Percentiles rank a stretch among this genome's conserved stretches.
Evolutionary conservation across 164 flowering plant genomes (phyloP).

Genomic region (Liquidambar formosana): DNA sequence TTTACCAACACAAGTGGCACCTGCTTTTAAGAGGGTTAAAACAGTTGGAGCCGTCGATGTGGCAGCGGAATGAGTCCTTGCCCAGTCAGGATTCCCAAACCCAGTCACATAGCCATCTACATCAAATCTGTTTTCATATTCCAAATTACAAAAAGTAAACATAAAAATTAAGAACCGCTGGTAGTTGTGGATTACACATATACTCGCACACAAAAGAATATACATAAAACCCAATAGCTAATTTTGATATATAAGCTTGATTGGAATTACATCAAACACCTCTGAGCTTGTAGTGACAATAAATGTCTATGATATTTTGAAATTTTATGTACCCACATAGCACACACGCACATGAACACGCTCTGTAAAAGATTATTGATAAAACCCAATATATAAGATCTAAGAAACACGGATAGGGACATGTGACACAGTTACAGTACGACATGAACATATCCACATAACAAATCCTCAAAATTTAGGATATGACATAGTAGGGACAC

Average conservation of each 20-base stretch:
- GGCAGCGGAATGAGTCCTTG: conserved; percentile 78
- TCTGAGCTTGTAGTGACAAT: too few relatives aligned
- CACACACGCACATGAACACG: neutral
- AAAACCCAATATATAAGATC: neutral
- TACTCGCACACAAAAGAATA: neutral
- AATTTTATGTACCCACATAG: neutral
- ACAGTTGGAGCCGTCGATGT: conserved; percentile 70
- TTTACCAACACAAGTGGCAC: conserved; percentile 87
- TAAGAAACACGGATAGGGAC: too few relatives aligned
- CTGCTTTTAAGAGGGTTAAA: conserved; percentile 51
- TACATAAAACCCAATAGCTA: neutral
- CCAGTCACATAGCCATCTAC: conserved; percentile 85
- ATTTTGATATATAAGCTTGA: neutral
- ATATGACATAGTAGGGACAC: too few relatives aligned
- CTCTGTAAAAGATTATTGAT: too few relatives aligned
- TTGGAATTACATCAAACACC: too few relatives aligned
- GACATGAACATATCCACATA: too few relatives aligned
- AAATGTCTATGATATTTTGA: neutral
- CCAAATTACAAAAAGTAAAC: neutral
- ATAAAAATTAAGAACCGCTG: neutral
- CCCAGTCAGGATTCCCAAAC: conserved; percentile 95
- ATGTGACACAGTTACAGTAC: too few relatives aligned
- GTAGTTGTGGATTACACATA: too few relatives aligned
- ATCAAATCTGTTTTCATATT: conserved; percentile 63
- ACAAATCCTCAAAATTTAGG: too few relatives aligned